These are phyloP conservation scores for Scheffersomyces lignosus DNA, from an alignment of 805 yeast species.

Conservation along the genomic window DNA sequence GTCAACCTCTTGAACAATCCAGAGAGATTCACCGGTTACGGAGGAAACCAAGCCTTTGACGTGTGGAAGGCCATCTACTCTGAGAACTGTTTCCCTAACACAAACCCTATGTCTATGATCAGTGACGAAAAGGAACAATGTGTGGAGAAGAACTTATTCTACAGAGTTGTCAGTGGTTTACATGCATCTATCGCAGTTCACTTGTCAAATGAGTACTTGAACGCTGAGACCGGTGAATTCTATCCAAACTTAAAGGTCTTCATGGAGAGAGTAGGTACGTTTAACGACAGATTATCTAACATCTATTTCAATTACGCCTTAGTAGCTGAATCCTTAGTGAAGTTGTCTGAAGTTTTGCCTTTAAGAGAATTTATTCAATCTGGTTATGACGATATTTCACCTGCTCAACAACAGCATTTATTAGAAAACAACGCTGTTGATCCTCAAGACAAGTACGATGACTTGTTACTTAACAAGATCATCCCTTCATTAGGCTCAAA, in stretches of 20 bases:
- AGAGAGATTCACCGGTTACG: constrained; percentile 94
- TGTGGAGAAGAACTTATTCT: constrained; percentile 85
- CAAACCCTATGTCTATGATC: constrained; percentile 36
- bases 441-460: constrained; percentile 26
- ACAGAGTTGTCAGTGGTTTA: constrained; percentile 85
- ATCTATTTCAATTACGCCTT: constrained; percentile 91
- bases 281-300: constrained; percentile 86
- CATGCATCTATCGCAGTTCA: constrained; percentile 96
- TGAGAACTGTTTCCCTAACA: constrained; percentile 80
- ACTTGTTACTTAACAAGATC: constrained; percentile 29
- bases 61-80: constrained; percentile 92
- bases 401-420: constrained; percentile 37
- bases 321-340: constrained; percentile 76
- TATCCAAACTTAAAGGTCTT: constrained; percentile 80
- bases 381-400: constrained; percentile 18
- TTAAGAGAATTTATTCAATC: constrained; percentile 26
- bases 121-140: constrained; percentile 51
- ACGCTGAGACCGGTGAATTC: constrained; percentile 70
- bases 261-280: constrained; percentile 85
- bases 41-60: constrained; percentile 87
- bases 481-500: constrained; percentile 41
- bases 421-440: constrained; percentile 43
- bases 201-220: constrained; percentile 73
- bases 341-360: constrained; percentile 38
- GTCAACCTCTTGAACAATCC: constrained; percentile 88